Evolutionary conservation across 257 asterid species (phyloP).

Genomic region (Fraxinus anomala): DNA sequence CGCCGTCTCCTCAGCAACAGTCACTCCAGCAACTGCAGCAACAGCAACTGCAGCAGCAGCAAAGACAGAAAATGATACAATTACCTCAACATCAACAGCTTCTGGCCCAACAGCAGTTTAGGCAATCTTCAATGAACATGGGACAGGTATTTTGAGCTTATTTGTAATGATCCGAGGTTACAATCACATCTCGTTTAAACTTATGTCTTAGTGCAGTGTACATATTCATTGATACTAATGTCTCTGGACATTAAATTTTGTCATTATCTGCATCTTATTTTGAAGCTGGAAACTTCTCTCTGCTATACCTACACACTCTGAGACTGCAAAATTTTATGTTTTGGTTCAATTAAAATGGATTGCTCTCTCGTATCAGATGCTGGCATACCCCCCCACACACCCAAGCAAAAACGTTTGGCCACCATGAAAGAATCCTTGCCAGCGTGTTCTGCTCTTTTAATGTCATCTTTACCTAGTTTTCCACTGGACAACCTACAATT

Average conservation of each 20-base stretch:
- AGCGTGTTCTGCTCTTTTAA: neutral
- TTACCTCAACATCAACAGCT: conserved; percentile 74
- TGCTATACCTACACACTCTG: conserved; percentile 3
- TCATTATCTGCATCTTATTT: conserved; percentile 16
- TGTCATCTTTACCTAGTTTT: neutral
- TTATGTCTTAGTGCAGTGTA: neutral
- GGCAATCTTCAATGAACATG: conserved; percentile 77
- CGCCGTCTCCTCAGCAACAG: conserved; percentile 97
- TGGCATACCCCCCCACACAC: neutral
- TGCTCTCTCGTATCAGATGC: neutral
- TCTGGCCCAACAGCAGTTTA: conserved; percentile 75
- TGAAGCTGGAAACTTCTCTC: conserved; percentile 16
- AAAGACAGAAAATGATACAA: conserved; percentile 89
- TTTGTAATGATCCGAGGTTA: conserved; percentile 12
- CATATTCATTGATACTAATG: conserved; percentile 5
- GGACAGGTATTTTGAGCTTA: conserved; percentile 63
- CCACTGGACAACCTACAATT: conserved; percentile 16
- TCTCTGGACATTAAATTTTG: neutral
- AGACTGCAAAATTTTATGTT: neutral
- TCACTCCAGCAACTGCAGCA: conserved; percentile 56
- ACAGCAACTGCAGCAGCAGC: conserved; percentile 61
- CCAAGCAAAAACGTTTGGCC: neutral
- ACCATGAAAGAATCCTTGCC: neutral
- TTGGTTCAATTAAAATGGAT: neutral
- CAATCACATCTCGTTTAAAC: conserved; percentile 6